A percentile compares a stretch with the other conserved stretches of the same genome.
These are phyloP conservation scores for Flaveria floridana DNA, from an alignment of 140 eudicot species.

Conservation along the genomic window DNA sequence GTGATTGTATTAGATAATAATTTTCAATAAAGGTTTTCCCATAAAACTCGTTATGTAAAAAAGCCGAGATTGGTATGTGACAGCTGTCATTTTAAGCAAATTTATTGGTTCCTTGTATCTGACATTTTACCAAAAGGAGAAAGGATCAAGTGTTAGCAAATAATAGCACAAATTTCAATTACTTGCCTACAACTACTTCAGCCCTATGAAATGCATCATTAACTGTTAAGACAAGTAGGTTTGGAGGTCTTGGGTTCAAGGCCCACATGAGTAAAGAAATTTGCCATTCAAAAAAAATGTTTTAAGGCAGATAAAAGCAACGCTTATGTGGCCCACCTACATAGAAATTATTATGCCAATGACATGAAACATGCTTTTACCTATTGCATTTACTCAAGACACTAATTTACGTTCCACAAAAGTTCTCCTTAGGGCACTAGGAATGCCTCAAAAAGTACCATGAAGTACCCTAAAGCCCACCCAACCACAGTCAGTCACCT, in stretches of 20 bases:
- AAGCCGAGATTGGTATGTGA: slow-evolving; percentile 12
- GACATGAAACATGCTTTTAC: slow-evolving; percentile 4
- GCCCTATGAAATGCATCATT: slow-evolving; percentile 4
- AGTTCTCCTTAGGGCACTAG: not conserved
- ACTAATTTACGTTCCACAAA: not conserved
- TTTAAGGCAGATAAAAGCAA: not conserved
- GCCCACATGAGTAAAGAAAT: too few species aligned
- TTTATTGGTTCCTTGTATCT: slow-evolving; percentile 15
- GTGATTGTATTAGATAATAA: not conserved
- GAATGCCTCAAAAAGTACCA: too few species aligned
- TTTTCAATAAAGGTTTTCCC: not conserved
- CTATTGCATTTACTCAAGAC: not conserved
- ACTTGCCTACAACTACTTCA: slow-evolving; percentile 3
- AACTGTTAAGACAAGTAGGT: not conserved
- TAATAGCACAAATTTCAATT: slow-evolving; percentile 8
- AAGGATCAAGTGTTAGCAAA: not conserved
- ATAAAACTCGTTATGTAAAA: not conserved
- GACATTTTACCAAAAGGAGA: not conserved
- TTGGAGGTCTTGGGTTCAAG: too few species aligned
- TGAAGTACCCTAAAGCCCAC: too few species aligned
- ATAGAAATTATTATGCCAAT: not conserved
- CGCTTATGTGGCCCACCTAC: not conserved
- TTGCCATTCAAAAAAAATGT: too few species aligned
- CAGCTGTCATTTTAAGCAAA: slow-evolving; percentile 2
- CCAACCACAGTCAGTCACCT: too few species aligned